Percentiles rank a stretch among this genome's conserved stretches.
phyloP scores from a whole-genome alignment of 169 alveolate species.

The Eimeria acervulina region DNA sequence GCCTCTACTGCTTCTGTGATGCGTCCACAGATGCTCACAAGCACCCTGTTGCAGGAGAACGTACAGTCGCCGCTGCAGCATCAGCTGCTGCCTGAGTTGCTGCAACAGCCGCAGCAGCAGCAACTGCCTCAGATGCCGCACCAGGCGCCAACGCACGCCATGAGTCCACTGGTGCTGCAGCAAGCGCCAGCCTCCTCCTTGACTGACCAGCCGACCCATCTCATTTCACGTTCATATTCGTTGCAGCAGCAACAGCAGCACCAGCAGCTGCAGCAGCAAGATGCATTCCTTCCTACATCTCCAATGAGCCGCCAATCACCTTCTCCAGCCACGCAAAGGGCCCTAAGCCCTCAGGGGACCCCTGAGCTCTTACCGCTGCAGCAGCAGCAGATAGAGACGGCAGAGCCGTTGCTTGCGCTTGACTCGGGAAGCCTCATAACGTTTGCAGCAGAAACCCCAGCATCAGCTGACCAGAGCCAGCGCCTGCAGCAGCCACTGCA shows the following conservation, averaged over 20 bases:
- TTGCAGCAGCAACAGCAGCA: slow-evolving; percentile 16
- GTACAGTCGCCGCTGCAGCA: slow-evolving; percentile 11
- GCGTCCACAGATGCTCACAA: background rate
- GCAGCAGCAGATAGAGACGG: slow-evolving; percentile 51
- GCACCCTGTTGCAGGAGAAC: background rate
- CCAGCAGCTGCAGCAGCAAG: slow-evolving; percentile 49
- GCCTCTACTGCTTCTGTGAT: background rate
- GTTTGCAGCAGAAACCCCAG: slow-evolving; percentile 53
- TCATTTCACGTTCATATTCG: background rate
- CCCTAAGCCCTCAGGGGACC: background rate
- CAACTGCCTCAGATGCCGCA: slow-evolving; percentile 12
- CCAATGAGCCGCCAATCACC: background rate
- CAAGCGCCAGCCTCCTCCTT: background rate
- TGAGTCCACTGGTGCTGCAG: background rate
- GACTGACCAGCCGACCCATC: background rate
- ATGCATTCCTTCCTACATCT: background rate
- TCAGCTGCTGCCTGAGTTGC: background rate
- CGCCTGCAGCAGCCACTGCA: background rate
- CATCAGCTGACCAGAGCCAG: background rate
- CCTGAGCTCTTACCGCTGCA: background rate
- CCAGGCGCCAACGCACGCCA: background rate
- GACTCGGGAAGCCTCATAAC: slow-evolving; percentile 43
- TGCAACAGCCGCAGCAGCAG: background rate
- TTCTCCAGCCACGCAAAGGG: background rate
- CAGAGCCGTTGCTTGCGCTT: background rate